Evolutionary conservation across 2,329 filamentous ascomycete genomes (phyloP), one percentile per base, ranked within the genome.

Genomic region (Madurella mycetomatis): DNA sequence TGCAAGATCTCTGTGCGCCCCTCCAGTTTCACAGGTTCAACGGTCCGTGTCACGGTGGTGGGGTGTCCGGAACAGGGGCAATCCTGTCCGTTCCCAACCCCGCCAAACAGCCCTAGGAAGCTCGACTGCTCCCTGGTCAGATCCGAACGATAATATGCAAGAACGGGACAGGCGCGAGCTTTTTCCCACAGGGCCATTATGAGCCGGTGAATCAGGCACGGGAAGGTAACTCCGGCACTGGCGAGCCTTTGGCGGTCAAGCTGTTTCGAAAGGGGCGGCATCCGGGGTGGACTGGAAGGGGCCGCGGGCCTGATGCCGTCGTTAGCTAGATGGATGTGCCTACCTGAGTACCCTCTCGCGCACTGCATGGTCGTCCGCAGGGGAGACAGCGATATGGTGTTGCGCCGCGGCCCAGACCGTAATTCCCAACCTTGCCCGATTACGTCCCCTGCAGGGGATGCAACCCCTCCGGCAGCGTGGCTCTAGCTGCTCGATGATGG

Each of bases 181-280:
- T 30, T 41, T 47, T 45, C 49, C 47, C 44, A 49, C 53, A 53
- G 51, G 12, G n/a, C 16, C 31, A 41, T 52, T 50, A 53, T 51
- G 51, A 51, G 34, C 56, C 56, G 56, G 58, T 53, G 53, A 57
- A 62, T 60, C 60, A 60, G 53, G 54, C 54, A 52, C 54, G 54
- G 13, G 60, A 53, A 49, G 47, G 31, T 54, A 15, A 15, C 47
- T 47, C 51, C 41, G 44, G 49, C 37, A 44, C 18, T 52, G 49
- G 41, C 47, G 42, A 54, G 19, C 32, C 16, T 12, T 44, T 44
- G 34, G 17, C n/a, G 16, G 18, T 47, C 31, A 25, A 17, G 51
- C 41, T 41, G 37, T 37, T 47, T 48, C 41, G 19, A 41, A 41
- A n/a, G n/a, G 48, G 44, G 45, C 37, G 41, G 47, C 43, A 51